phyloP scores from a whole-genome alignment of 2,329 filamentous ascomycete genomes.

The Akanthomyces lecanii region DNA sequence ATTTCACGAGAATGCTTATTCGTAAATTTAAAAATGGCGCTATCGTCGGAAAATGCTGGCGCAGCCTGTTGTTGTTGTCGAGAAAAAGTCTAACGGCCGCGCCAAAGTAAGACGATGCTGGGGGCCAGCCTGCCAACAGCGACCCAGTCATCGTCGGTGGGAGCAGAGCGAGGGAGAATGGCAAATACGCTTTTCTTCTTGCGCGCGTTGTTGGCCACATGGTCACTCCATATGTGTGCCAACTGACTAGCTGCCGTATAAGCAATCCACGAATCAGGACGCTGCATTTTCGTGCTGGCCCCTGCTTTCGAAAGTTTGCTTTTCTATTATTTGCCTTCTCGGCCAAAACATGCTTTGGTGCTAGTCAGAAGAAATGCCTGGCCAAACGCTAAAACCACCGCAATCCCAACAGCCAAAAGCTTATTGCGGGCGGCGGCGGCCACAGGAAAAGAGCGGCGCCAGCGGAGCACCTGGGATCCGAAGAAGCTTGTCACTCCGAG shows the following conservation, averaged over 20 bases:
- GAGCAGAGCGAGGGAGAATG: background rate
- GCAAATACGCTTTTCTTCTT: background rate
- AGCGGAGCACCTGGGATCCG: background rate
- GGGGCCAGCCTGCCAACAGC: background rate
- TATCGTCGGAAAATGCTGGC: background rate
- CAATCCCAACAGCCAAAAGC: background rate
- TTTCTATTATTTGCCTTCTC: background rate
- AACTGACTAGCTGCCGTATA: background rate
- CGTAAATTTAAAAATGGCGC: background rate
- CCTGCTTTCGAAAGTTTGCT: background rate
- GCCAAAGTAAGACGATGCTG: background rate
- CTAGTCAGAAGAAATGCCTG: background rate
- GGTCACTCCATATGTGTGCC: too few relatives aligned
- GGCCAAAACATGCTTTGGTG: background rate
- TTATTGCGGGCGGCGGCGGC: constrained; percentile 1
- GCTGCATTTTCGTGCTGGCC: background rate
- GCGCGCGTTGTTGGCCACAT: background rate
- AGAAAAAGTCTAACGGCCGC: constrained; percentile 7
- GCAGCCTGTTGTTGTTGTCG: too few relatives aligned
- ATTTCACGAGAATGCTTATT: background rate
- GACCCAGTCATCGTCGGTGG: background rate
- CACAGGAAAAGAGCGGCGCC: background rate
- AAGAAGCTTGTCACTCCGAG: background rate
- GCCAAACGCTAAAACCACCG: background rate
- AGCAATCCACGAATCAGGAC: background rate